phyloP scores from a whole-genome alignment of 1,284 basidiomycete species.

The Marasmius sp. region DNA sequence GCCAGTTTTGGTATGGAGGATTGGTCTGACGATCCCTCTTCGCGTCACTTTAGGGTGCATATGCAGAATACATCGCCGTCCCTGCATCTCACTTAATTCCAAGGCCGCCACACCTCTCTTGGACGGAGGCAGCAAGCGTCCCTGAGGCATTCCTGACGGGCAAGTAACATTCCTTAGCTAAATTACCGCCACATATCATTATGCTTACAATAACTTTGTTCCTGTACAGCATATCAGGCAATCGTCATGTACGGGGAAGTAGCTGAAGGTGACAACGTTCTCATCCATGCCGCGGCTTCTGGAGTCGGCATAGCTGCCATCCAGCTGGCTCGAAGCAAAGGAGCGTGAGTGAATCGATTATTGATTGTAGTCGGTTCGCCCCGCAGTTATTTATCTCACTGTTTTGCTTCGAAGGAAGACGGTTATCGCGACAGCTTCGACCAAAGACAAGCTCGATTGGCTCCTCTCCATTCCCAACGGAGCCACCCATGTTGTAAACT shows the following conservation, averaged over 20 bases:
- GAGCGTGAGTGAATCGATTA: conserved; percentile 56
- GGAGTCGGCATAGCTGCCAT: conserved; percentile 92
- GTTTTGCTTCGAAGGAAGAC: conserved; percentile 46
- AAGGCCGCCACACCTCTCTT: conserved; percentile 79
- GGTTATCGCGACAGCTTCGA: conserved; percentile 85
- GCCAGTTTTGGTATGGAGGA: not conserved
- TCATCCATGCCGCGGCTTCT: conserved; percentile 89
- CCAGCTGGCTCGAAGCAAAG: conserved; percentile 78
- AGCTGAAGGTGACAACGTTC: conserved; percentile 71
- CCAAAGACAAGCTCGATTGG: conserved; percentile 81
- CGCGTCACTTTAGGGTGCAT: conserved; percentile 67
- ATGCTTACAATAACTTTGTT: not conserved
- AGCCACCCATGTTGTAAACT: conserved; percentile 80
- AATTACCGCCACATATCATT: too few relatives aligned
- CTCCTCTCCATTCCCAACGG: conserved; percentile 64
- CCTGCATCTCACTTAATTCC: conserved; percentile 68
- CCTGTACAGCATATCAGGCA: conserved; percentile 74
- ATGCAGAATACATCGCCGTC: conserved; percentile 85
- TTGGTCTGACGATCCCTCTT: not conserved
- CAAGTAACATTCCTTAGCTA: conserved; percentile 26
- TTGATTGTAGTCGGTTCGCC: not conserved
- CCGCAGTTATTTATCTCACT: conserved; percentile 9
- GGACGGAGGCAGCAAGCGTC: conserved; percentile 83
- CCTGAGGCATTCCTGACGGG: conserved; percentile 89
- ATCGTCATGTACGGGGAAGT: conserved; percentile 71